Percentiles rank a stretch among this genome's conserved stretches.
Evolutionary conservation across 75 land plant species (phyloP).

Genomic region (Cunninghamia lanceolata): DNA sequence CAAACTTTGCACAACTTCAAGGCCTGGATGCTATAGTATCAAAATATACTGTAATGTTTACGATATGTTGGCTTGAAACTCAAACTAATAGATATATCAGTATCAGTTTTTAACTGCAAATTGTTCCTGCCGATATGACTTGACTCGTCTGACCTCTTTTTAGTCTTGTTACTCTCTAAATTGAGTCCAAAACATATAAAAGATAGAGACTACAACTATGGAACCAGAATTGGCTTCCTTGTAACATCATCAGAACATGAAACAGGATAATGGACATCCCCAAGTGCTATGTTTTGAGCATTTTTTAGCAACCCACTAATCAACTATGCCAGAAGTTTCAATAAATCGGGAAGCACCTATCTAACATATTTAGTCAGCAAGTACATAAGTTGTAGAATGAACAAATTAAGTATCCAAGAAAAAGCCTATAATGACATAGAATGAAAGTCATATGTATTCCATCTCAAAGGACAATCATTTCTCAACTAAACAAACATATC

Average conservation of each 20-base stretch:
- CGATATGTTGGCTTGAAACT: neutral
- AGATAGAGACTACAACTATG: conserved; percentile 93
- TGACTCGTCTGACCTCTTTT: neutral
- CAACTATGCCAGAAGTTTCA: conserved; percentile 68
- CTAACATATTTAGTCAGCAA: conserved; percentile 8
- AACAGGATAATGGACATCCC: conserved; percentile 57
- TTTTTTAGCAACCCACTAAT: conserved; percentile 48
- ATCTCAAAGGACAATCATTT: neutral
- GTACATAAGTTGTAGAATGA: neutral
- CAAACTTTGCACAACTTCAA: neutral
- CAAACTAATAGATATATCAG: neutral
- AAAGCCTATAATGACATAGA: neutral
- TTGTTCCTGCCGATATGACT: neutral
- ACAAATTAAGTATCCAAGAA: neutral
- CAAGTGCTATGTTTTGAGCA: conserved; percentile 53
- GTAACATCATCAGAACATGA: conserved; percentile 88
- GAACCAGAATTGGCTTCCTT: conserved; percentile 77
- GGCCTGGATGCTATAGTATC: neutral
- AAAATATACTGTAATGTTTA: neutral
- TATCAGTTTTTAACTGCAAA: neutral
- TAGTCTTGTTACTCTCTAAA: neutral
- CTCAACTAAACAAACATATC: neutral
- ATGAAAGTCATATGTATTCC: neutral
- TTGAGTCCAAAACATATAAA: conserved; percentile 22
- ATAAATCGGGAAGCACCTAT: conserved; percentile 79